Evolutionary conservation across 306 rosid species (phyloP), one percentile per base, ranked within the genome.

Genomic region (Acacia crassicarpa): DNA sequence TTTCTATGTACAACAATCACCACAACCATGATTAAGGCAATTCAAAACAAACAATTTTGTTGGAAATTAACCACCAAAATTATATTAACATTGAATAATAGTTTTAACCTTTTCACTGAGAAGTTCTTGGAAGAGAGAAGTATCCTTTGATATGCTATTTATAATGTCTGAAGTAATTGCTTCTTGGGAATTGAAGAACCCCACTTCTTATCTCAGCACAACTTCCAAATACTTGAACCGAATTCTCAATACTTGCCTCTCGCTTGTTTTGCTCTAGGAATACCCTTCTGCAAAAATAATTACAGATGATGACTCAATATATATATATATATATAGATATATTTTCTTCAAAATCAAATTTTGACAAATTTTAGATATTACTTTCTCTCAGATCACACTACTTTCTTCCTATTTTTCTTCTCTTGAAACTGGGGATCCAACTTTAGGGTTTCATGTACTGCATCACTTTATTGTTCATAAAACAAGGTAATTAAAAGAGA

Each of bases 251-350:
- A 93, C 94, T 30, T 89, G 99, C 46, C 99, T 90, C 88, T 95
- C 99, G 23, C 97, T 95, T 35, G 98, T 95, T 89, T 95, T 95
- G 86, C 99, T 93, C 98, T 98, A 95, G 65, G 98, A 95, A 68
- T 89, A 93, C 5, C 99, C 99, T 83, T 95, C 98, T 95, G 90
- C 86, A 80, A 22, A 23, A 20, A 32, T 66, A 22, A 33, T n/a
- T 66, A 32, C 4, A 9, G 9, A 8, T 35, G 4, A 49, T 49
- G 4, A 49, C 54, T 49, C 54, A 48, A 48, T 12, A 8, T 68
- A 6, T n/a, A 70, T 70, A 48, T 12, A 8, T 68, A 6, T n/a
- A 70, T 70, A 4, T 30, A 16, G 48, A 40, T 32, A 4, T 84
- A 46, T 53, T 7, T n/a, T 33, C 49, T 79, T 68, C 27, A 70